Percentiles rank a stretch among this genome's conserved stretches.
Conservation (phyloP, 306 rosid genomes). For the Quillaja saponaria region DNA sequence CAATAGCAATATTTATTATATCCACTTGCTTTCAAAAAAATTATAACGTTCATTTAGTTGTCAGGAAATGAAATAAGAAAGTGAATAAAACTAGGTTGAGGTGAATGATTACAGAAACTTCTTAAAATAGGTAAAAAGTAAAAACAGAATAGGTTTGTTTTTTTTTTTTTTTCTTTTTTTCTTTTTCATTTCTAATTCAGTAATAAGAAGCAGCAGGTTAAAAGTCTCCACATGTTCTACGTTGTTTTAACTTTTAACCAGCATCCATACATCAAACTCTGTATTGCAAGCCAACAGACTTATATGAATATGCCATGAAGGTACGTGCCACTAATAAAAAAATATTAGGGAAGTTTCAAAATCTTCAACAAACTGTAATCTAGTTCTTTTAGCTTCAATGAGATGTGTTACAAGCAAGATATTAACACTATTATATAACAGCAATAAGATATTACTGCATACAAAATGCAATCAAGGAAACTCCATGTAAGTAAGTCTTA, state of each 20-base stretch:
- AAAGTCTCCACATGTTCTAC: too few species aligned
- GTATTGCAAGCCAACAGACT: too few species aligned
- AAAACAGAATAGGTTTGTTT: too few species aligned
- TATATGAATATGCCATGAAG: too few species aligned
- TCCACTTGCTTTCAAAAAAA: too few species aligned
- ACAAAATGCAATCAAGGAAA: neutral
- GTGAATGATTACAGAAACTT: neutral
- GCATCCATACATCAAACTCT: neutral
- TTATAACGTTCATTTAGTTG: constrained; percentile 9
- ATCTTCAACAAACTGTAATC: too few species aligned
- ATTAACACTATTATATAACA: too few species aligned
- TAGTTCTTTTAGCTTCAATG: neutral
- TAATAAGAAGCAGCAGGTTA: neutral
- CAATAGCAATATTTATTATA: too few species aligned
- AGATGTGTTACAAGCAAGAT: neutral
- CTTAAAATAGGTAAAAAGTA: neutral
- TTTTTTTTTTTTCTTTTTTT: too few species aligned
- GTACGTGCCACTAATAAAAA: too few species aligned
- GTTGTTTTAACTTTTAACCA: neutral
- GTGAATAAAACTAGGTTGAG: neutral
- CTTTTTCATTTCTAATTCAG: neutral
- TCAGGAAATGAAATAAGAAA: constrained; percentile 11
- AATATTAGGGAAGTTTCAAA: too few species aligned
- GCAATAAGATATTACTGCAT: neutral
- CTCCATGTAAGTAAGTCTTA: too few species aligned